A percentile compares a stretch with the other conserved stretches of the same genome.
Conservation (phyloP, 805 yeast genomes). For the Suhomyces pyralidae region DNA sequence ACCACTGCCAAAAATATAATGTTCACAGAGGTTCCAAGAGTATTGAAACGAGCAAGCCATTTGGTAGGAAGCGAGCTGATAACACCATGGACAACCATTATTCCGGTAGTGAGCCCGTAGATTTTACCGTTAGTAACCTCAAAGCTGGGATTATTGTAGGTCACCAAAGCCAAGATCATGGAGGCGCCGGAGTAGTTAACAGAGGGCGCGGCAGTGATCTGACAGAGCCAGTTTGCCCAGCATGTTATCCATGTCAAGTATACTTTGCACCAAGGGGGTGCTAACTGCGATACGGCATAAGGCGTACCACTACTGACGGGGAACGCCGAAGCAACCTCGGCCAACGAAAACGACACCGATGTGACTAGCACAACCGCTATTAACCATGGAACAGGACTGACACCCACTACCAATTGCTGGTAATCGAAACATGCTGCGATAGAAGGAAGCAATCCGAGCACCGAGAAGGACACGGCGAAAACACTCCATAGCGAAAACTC, state of each 20-base stretch:
- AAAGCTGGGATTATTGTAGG: constrained; percentile 40
- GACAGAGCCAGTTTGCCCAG: constrained; percentile 64
- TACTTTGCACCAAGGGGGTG: constrained; percentile 54
- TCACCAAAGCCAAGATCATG: constrained; percentile 51
- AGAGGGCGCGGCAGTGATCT: constrained; percentile 60
- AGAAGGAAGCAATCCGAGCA: constrained; percentile 63
- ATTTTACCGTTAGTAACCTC: constrained; percentile 47
- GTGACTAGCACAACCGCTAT: constrained; percentile 54
- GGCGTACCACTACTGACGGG: constrained; percentile 71
- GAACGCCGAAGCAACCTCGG: constrained; percentile 62
- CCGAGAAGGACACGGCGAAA: constrained; percentile 62
- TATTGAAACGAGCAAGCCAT: constrained; percentile 51
- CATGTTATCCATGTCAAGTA: constrained; percentile 61
- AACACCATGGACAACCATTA: constrained; percentile 45
- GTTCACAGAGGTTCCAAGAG: constrained; percentile 49
- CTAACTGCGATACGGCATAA: constrained; percentile 61
- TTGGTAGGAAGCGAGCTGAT: constrained; percentile 54
- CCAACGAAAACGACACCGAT: constrained; percentile 59
- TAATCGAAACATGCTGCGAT: constrained; percentile 61
- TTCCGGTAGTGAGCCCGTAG: constrained; percentile 51
- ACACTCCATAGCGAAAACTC: constrained; percentile 56
- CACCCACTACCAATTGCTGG: constrained; percentile 59
- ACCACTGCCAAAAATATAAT: constrained; percentile 49
- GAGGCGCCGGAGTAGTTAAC: constrained; percentile 56
- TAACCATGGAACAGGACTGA: constrained; percentile 60